phyloP scores from a whole-genome alignment of 805 yeast species.

The Alloascoidea hylecoeti region DNA sequence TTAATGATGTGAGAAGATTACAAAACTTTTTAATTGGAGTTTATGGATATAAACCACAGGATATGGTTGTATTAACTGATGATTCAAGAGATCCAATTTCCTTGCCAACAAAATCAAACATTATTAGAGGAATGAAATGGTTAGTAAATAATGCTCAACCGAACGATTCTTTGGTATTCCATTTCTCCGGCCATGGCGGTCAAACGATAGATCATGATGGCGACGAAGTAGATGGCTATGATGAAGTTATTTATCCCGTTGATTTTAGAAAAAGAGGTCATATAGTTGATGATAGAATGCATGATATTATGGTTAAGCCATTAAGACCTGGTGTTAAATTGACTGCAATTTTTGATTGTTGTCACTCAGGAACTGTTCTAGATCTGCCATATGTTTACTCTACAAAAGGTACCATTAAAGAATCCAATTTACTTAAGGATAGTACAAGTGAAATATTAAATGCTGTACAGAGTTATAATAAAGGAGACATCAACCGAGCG shows the following conservation, averaged over 20 bases:
- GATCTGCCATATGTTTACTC: slow-evolving; percentile 75
- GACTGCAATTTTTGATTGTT: slow-evolving; percentile 72
- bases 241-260: slow-evolving; percentile 60
- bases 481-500: slow-evolving; percentile 28
- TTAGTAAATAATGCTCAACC: slow-evolving; percentile 58
- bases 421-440: slow-evolving; percentile 65
- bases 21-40: neutral
- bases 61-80: slow-evolving; percentile 25
- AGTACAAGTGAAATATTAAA: slow-evolving; percentile 53
- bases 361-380: slow-evolving; percentile 75
- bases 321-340: slow-evolving; percentile 61
- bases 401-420: slow-evolving; percentile 72
- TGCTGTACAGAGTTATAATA: slow-evolving; percentile 46
- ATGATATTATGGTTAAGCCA: slow-evolving; percentile 48
- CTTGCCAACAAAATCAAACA: slow-evolving; percentile 56
- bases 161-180: slow-evolving; percentile 73
- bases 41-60: slow-evolving; percentile 21
- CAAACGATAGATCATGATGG: slow-evolving; percentile 55
- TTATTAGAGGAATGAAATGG: slow-evolving; percentile 74
- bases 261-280: slow-evolving; percentile 58
- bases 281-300: slow-evolving; percentile 66
- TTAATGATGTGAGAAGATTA: slow-evolving; percentile 53
- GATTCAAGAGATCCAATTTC: slow-evolving; percentile 22
- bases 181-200: slow-evolving; percentile 84
- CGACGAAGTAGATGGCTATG: slow-evolving; percentile 64